Evolutionary conservation across 2,329 filamentous ascomycete genomes (phyloP), one percentile per base, ranked within the genome.

Genomic region (Exophiala aquamarina): DNA sequence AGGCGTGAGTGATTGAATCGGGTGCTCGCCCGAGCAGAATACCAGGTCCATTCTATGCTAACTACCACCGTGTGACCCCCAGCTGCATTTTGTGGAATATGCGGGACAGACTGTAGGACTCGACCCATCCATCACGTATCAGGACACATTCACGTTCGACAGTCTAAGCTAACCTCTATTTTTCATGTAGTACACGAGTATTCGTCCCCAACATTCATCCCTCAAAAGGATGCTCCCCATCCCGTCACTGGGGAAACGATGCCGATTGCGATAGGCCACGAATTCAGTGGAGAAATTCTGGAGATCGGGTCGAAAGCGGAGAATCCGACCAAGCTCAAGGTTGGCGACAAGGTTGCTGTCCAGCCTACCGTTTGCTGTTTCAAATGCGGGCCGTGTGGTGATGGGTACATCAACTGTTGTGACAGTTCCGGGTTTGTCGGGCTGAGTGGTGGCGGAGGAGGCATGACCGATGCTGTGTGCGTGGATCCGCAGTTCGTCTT

Each of bases 191-290:
- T 57, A 3, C 76, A 80, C 55, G 76, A 81, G 60, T 81, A 76
- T 56, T 65, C 76, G 37, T 67, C 70, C 11, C 68, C 70, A 11
- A 74, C 66, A 19, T 73, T 77, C 63, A 71, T 74, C 1, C 77
- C 79, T 2, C 59, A 60, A 5, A 63, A 62, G 5, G 54, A 51
- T 10, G 54, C 43, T 4, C 78, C 81, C 1, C 82, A 86, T 57
- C 74, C 74, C 2, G 63, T 84, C 17, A 85, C 81, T 0, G 68
- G 73, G 23, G 78, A 79, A 47, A 70, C 68, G 1, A 71, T 80
- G 28, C 83, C 82, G 3, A 71, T 84, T 8, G 81, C 74, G 0
- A 68, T 86, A 8, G 83, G 83, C 19, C 83, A 86, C 59, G 83
- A 86, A 59, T 82, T 86, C 63, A 78, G 74, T 3, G 83, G 82